These are phyloP conservation scores for Batkoa obscura DNA, from an alignment of 371 early-diverging fungal species.

Conservation along the genomic window DNA sequence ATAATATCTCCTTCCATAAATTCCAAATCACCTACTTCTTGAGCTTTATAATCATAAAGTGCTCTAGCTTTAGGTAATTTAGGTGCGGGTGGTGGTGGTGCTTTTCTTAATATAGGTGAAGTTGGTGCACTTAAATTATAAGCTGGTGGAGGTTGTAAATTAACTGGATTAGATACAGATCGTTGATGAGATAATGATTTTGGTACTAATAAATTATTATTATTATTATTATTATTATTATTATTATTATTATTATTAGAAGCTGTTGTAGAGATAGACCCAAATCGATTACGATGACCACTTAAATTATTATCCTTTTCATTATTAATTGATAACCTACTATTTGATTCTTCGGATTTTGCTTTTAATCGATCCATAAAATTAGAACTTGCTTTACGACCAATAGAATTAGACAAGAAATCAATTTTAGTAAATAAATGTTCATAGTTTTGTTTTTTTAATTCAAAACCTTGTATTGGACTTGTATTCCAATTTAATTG, in stretches of 20 bases:
- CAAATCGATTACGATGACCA: no score
- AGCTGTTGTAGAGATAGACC: no score
- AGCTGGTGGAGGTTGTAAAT: not conserved
- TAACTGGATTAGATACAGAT: not conserved
- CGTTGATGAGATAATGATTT: not conserved
- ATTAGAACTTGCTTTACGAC: no score
- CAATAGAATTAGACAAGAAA: not conserved
- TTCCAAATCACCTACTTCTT: constrained; percentile 33
- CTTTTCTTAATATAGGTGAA: not conserved
- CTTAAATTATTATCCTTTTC: no score
- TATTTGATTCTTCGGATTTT: no score
- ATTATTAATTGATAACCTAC: no score
- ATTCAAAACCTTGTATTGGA: not conserved
- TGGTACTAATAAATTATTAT: not conserved
- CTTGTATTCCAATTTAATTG: not conserved
- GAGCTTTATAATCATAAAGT: constrained; percentile 39
- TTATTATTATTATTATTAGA: no score
- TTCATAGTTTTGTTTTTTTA: not conserved
- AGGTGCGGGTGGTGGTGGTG: constrained; percentile 1
- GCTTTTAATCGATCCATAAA: no score
- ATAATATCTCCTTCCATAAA: constrained; percentile 37
- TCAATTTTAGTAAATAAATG: not conserved
- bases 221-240: not conserved
- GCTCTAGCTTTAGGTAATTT: constrained; percentile 13
- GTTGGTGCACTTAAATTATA: not conserved